phyloP scores from a whole-genome alignment of 305 asterid genomes.

The Fraxinus albicans region DNA sequence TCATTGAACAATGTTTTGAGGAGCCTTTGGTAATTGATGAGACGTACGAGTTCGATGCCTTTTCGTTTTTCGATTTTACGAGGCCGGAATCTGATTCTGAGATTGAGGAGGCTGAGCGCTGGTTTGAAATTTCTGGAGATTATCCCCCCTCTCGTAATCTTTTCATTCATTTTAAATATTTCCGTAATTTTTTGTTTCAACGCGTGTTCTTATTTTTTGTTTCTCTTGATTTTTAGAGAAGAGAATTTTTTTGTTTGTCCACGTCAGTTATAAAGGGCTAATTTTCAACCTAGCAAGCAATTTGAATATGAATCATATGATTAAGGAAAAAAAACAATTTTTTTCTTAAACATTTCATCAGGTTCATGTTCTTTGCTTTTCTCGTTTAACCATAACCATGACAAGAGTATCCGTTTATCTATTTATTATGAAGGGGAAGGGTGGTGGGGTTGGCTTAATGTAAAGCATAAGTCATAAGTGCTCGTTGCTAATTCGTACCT shows the following conservation, averaged over 20 bases:
- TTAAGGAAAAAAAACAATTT: not conserved
- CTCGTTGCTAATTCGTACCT: not conserved
- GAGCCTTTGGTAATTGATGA: slow-evolving; percentile 46
- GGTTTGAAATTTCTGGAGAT: slow-evolving; percentile 70
- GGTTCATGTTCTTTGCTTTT: not conserved
- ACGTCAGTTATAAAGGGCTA: not conserved
- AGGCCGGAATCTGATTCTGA: slow-evolving; percentile 51
- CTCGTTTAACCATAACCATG: not conserved
- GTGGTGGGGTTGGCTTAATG: not conserved
- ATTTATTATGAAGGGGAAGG: not conserved
- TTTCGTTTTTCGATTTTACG: slow-evolving; percentile 58
- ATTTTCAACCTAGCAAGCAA: not conserved
- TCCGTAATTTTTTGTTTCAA: not conserved
- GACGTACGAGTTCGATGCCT: slow-evolving; percentile 80
- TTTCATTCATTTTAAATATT: not conserved
- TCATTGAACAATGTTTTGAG: slow-evolving; percentile 35
- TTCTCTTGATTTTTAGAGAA: not conserved
- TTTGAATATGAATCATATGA: not conserved
- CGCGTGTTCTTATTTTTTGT: not conserved
- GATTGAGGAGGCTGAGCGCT: slow-evolving; percentile 55
- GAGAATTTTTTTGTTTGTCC: not conserved
- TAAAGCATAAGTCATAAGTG: not conserved
- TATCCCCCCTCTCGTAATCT: slow-evolving; percentile 82
- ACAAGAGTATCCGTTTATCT: not conserved
- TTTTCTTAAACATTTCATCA: not conserved